These are phyloP conservation scores for Cryptosporidium canis DNA, from an alignment of 169 alveolate species.

Conservation along the genomic window DNA sequence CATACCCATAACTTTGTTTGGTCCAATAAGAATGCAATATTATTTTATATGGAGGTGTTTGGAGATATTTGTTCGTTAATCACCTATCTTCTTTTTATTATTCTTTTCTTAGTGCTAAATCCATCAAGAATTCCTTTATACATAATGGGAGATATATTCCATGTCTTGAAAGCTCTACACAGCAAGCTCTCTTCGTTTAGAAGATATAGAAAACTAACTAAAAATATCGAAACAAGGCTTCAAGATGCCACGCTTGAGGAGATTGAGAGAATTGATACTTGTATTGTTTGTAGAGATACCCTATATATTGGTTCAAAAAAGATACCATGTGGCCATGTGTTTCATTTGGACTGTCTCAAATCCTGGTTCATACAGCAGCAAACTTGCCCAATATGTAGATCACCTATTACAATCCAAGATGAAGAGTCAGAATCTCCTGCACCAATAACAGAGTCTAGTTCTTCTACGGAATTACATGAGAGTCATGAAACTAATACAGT, in stretches of 20 bases:
- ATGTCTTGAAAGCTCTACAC: conserved; percentile 77
- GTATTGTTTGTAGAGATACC: conserved; percentile 88
- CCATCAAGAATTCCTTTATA: conserved; percentile 86
- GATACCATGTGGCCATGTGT: conserved; percentile 87
- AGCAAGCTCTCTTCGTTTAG: conserved; percentile 73
- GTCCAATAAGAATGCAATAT: conserved; percentile 50
- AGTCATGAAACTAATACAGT: background rate
- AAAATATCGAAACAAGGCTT: conserved; percentile 75
- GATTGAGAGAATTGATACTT: conserved; percentile 82
- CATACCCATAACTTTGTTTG: conserved; percentile 18
- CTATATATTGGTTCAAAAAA: conserved; percentile 82
- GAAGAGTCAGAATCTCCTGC: conserved; percentile 55
- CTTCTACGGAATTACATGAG: background rate
- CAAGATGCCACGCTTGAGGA: conserved; percentile 85
- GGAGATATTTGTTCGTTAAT: conserved; percentile 38
- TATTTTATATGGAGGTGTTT: conserved; percentile 41
- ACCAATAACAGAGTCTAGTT: background rate
- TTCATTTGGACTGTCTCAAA: conserved; percentile 83
- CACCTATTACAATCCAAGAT: conserved; percentile 30
- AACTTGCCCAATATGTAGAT: conserved; percentile 85
- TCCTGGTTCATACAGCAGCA: conserved; percentile 87
- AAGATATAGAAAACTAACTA: conserved; percentile 76
- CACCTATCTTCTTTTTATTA: conserved; percentile 50
- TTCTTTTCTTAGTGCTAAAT: conserved; percentile 83
- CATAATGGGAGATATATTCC: conserved; percentile 87